A percentile compares a stretch with the other conserved stretches of the same genome.
Evolutionary conservation across 148 eudicot species (phyloP).

Genomic region (Polygonum aviculare): DNA sequence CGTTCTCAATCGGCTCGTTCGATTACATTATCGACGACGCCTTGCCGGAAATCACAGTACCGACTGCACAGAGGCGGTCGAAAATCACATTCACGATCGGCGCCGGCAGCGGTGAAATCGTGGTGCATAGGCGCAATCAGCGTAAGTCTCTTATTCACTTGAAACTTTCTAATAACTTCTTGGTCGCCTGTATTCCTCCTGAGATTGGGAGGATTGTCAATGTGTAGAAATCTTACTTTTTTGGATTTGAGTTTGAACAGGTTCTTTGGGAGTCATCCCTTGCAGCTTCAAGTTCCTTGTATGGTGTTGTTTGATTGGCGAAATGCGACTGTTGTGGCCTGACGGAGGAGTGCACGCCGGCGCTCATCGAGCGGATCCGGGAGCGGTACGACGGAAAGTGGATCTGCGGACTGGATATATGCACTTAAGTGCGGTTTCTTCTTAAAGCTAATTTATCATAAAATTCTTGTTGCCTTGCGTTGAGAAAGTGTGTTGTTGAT

Average conservation of each 20-base stretch:
- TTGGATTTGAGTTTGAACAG: conserved; percentile 46
- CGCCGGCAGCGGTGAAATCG: background rate
- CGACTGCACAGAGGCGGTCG: too few species aligned
- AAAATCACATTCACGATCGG: too few species aligned
- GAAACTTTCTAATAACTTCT: conserved; percentile 13
- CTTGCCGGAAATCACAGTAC: too few species aligned
- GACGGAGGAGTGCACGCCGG: too few species aligned
- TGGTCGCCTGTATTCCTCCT: conserved; percentile 4
- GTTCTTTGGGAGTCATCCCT: conserved; percentile 33
- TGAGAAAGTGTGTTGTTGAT: background rate
- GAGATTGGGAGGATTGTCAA: conserved; percentile 28
- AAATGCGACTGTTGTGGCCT: too few species aligned
- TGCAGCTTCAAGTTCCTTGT: conserved; percentile 37
- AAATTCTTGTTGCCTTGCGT: background rate
- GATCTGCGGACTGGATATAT: too few species aligned
- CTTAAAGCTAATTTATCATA: background rate
- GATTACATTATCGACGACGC: too few species aligned
- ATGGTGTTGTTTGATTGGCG: conserved; percentile 26
- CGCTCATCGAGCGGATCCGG: too few species aligned
- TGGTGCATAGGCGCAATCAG: conserved; percentile 1
- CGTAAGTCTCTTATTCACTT: conserved; percentile 7
- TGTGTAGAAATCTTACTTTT: conserved; percentile 44
- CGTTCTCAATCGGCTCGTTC: too few species aligned
- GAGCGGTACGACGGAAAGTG: too few species aligned
- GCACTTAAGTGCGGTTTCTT: background rate